phyloP scores from a whole-genome alignment of 1,139 yeast genomes.

The Diutina neorugosa region DNA sequence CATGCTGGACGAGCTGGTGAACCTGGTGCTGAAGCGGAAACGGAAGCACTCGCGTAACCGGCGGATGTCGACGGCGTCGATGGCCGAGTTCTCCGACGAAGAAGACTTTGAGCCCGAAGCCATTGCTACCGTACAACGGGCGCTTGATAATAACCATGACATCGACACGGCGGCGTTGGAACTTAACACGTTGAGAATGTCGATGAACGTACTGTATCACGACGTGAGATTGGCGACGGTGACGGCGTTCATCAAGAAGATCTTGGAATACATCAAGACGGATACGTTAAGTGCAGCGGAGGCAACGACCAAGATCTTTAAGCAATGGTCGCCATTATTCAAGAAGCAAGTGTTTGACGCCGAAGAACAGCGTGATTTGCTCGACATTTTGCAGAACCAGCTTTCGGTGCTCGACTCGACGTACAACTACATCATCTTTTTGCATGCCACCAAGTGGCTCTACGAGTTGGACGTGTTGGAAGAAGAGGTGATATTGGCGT shows the following conservation, averaged over 20 bases:
- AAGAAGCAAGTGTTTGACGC: slow-evolving; percentile 71
- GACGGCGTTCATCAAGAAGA: slow-evolving; percentile 56
- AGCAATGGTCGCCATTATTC: slow-evolving; percentile 70
- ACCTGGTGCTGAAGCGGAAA: slow-evolving; percentile 40
- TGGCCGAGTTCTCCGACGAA: slow-evolving; percentile 18
- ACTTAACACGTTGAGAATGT: slow-evolving; percentile 89
- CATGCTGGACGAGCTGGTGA: slow-evolving; percentile 71
- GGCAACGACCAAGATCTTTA: slow-evolving; percentile 65
- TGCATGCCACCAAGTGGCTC: slow-evolving; percentile 53
- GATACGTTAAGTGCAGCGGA: slow-evolving; percentile 54
- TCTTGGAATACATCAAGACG: slow-evolving; percentile 61
- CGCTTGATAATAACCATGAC: slow-evolving; percentile 85
- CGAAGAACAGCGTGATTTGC: slow-evolving; percentile 67
- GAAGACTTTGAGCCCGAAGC: slow-evolving; percentile 86
- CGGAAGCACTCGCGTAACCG: slow-evolving; percentile 19
- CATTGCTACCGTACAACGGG: slow-evolving; percentile 83
- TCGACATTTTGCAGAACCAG: slow-evolving; percentile 43
- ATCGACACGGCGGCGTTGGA: slow-evolving; percentile 88
- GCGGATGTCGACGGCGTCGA: slow-evolving; percentile 26
- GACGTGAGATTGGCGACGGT: slow-evolving; percentile 81
- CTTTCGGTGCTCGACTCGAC: slow-evolving; percentile 20
- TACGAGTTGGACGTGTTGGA: slow-evolving; percentile 75
- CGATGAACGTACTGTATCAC: slow-evolving; percentile 89
- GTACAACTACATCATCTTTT: slow-evolving; percentile 32
- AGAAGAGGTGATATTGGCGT: slow-evolving; percentile 64